Evolutionary conservation across 306 rosid species (phyloP).

Genomic region (Quercus agrifolia): DNA sequence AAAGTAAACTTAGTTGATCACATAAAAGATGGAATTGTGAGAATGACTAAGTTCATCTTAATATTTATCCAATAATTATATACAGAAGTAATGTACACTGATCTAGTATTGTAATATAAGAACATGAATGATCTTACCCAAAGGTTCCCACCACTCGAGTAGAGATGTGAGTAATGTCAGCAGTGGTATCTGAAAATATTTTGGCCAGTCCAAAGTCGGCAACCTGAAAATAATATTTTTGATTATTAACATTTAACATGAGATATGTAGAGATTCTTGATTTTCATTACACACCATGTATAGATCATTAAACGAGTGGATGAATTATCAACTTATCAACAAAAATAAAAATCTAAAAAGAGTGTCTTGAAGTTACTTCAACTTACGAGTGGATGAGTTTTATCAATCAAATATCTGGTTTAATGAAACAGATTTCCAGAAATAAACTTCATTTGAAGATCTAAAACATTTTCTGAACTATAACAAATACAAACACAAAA

Average conservation of each 20-base stretch:
- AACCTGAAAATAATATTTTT: constrained; percentile 21
- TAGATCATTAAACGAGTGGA: neutral
- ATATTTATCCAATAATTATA: neutral
- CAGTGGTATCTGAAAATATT: constrained; percentile 27
- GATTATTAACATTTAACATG: neutral
- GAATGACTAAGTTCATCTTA: neutral
- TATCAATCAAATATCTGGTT: neutral
- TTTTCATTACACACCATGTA: neutral
- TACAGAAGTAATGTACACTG: neutral
- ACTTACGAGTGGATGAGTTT: neutral
- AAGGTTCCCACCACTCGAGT: constrained; percentile 98
- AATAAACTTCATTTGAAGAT: neutral
- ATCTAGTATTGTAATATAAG: neutral
- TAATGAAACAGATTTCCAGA: neutral
- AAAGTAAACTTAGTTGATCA: no score
- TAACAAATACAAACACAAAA: neutral
- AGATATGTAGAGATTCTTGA: neutral
- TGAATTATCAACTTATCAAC: neutral
- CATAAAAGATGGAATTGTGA: no score
- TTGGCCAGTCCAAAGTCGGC: constrained; percentile 42
- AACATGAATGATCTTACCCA: constrained; percentile 55
- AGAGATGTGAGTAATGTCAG: constrained; percentile 64
- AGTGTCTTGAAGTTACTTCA: neutral
- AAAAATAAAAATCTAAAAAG: neutral
- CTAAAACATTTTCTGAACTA: neutral